Percentiles rank a stretch among this genome's conserved stretches.
Conservation (phyloP, 805 yeast genomes). For the Candida loeiensis region DNA sequence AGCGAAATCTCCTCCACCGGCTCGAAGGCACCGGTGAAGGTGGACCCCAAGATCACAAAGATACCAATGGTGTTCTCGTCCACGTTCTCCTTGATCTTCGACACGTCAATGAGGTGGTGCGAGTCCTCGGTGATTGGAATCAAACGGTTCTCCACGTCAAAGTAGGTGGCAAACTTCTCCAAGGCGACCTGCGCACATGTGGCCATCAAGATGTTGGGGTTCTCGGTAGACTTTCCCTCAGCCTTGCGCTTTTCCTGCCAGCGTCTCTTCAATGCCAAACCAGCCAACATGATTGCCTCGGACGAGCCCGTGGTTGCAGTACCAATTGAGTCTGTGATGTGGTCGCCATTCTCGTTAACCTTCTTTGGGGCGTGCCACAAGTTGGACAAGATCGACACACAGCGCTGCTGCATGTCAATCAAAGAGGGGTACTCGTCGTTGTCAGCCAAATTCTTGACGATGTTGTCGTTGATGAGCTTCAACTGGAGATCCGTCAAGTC, state of each 20-base stretch:
- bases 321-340: conserved; percentile 52
- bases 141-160: conserved; percentile 83
- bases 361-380: conserved; percentile 70
- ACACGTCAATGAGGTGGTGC: conserved; percentile 61
- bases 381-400: conserved; percentile 73
- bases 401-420: conserved; percentile 74
- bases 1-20: conserved; percentile 58
- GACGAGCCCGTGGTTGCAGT: conserved; percentile 93
- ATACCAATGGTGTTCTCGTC: conserved; percentile 94
- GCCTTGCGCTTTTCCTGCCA: conserved; percentile 72
- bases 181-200: conserved; percentile 90
- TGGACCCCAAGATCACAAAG: conserved; percentile 84
- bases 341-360: conserved; percentile 21
- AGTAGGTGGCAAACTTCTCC: conserved; percentile 90
- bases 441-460: conserved; percentile 87
- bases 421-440: conserved; percentile 90
- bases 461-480: conserved; percentile 60
- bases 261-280: conserved; percentile 83
- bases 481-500: conserved; percentile 44
- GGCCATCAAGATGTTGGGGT: conserved; percentile 89
- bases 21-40: conserved; percentile 92
- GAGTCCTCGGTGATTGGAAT: conserved; percentile 60
- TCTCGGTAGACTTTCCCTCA: conserved; percentile 53
- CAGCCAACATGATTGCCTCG: conserved; percentile 92
- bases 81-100: conserved; percentile 55